These are phyloP conservation scores for Myxozyma neotropica DNA, from an alignment of 805 yeast species.

Conservation along the genomic window DNA sequence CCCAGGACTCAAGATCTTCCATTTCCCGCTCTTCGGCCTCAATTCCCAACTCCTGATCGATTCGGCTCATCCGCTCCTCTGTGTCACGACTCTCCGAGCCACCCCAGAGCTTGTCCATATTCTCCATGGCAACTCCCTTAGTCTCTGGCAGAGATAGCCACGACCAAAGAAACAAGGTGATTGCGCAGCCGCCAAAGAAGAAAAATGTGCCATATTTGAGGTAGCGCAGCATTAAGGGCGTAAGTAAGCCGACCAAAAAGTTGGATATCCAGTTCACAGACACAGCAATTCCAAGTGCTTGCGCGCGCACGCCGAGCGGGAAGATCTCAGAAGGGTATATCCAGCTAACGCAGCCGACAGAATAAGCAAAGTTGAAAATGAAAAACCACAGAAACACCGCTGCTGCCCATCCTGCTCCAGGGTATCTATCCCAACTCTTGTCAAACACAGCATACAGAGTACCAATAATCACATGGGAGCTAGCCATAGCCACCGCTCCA, in stretches of 20 bases:
- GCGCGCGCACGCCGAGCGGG: constrained; percentile 68
- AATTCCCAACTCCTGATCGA: constrained; percentile 13
- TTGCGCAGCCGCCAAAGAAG: constrained; percentile 37
- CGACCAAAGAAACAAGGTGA: constrained; percentile 57
- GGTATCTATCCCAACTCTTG: constrained; percentile 44
- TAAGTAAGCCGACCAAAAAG: constrained; percentile 46
- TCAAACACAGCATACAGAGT: constrained; percentile 48
- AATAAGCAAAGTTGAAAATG: constrained; percentile 37
- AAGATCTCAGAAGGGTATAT: constrained; percentile 67
- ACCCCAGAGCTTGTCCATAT: constrained; percentile 69
- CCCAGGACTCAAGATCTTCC: background rate
- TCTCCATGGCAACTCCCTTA: constrained; percentile 76
- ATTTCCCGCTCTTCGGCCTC: background rate
- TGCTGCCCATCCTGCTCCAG: constrained; percentile 35
- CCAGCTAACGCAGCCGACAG: constrained; percentile 47
- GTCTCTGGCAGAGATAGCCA: constrained; percentile 51
- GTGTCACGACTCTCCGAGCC: constrained; percentile 27
- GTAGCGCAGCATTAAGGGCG: constrained; percentile 51
- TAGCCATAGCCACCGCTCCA: constrained; percentile 67
- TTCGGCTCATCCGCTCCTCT: constrained; percentile 24
- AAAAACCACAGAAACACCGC: constrained; percentile 35
- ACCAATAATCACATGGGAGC: constrained; percentile 45
- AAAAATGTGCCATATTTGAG: constrained; percentile 29
- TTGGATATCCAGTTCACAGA: constrained; percentile 71
- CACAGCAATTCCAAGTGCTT: constrained; percentile 63